Conservation (phyloP, 2,329 filamentous ascomycete species). For the Trichophaea hybrida region DNA sequence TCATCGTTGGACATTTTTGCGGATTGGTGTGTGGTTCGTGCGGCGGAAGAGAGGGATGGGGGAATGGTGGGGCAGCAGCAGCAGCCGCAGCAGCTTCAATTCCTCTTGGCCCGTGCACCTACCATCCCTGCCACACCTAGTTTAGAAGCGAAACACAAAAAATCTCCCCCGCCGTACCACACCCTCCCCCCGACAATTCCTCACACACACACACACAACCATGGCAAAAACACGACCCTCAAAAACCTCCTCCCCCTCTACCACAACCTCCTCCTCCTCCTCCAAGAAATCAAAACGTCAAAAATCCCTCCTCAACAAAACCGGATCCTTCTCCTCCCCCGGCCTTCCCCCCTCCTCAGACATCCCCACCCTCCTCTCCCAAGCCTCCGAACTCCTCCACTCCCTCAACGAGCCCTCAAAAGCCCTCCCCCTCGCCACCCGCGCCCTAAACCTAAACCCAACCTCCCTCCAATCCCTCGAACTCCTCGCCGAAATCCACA, state of each 20-base stretch:
- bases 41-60: neutral
- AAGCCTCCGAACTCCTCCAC: constrained; percentile 40
- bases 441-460: constrained; percentile 18
- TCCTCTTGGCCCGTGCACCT: neutral
- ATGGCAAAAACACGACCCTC: constrained; percentile 20
- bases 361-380: constrained; percentile 41
- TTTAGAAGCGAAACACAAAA: no score
- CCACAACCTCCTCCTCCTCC: no score
- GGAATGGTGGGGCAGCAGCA: neutral
- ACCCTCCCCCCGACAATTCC: neutral
- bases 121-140: neutral
- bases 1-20: constrained; percentile 46
- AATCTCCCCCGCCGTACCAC: neutral
- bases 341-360: constrained; percentile 31
- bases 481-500: constrained; percentile 63
- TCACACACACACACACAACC: neutral
- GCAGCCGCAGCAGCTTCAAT: neutral
- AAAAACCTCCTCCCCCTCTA: no score
- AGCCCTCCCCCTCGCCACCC: constrained; percentile 17
- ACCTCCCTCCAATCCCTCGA: constrained; percentile 48
- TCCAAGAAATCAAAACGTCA: constrained; percentile 34
- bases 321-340: constrained; percentile 24
- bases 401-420: constrained; percentile 16
- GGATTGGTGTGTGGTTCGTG: neutral
- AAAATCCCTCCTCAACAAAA: constrained; percentile 35